These are phyloP conservation scores for Circinella umbellata DNA, from an alignment of 371 early-diverging fungal genomes.

Conservation along the genomic window DNA sequence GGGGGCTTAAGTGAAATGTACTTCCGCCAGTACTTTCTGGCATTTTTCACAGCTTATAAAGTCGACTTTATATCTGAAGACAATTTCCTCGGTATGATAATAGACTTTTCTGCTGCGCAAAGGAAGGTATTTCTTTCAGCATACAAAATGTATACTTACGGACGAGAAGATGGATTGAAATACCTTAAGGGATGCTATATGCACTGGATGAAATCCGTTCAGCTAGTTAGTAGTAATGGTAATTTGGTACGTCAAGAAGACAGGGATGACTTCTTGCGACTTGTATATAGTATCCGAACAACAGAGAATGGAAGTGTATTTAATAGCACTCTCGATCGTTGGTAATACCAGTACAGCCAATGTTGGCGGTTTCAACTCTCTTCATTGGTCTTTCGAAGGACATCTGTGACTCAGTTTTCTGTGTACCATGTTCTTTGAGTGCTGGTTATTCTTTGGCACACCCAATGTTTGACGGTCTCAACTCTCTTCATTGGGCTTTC, in stretches of 20 bases:
- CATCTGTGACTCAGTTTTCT: no score
- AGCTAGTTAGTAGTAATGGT: slow-evolving; percentile 11
- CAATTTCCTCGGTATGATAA: neutral
- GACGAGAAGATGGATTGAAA: slow-evolving; percentile 2
- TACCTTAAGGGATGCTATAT: slow-evolving; percentile 16
- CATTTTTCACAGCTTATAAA: neutral
- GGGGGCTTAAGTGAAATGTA: neutral
- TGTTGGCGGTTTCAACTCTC: no score
- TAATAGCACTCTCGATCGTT: neutral
- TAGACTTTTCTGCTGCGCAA: slow-evolving; percentile 3
- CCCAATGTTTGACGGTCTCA: no score
- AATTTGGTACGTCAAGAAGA: neutral
- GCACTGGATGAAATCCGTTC: slow-evolving; percentile 21
- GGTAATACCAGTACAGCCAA: no score
- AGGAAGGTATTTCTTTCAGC: neutral
- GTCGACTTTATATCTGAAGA: neutral
- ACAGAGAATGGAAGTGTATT: neutral
- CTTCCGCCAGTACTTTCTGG: no score
- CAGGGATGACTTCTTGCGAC: neutral
- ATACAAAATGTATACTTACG: neutral
- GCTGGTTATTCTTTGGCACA: no score
- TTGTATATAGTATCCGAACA: neutral
- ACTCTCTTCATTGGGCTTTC: no score
- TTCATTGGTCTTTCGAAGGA: no score
- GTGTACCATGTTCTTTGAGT: no score